A percentile compares a stretch with the other conserved stretches of the same genome.
Conservation (phyloP, 2,329 filamentous ascomycete genomes). For the Raffaelea ambrosiae region DNA sequence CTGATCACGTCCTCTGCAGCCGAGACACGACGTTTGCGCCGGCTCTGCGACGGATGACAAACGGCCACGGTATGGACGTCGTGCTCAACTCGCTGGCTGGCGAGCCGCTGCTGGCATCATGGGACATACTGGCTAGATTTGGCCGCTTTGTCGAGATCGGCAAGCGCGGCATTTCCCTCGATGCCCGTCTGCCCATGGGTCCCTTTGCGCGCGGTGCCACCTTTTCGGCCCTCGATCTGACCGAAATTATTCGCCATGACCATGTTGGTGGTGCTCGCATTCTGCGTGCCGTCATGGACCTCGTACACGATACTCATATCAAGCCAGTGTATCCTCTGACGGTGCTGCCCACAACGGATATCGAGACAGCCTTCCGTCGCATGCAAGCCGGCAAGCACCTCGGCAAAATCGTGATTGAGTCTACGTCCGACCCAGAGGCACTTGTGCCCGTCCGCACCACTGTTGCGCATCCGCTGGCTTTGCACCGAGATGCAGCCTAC, state of each 20-base stretch:
- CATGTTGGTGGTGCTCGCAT: neutral
- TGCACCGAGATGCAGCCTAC: conserved; percentile 31
- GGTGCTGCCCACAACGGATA: neutral
- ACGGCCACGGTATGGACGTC: conserved; percentile 22
- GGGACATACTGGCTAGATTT: conserved; percentile 23
- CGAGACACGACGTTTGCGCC: conserved; percentile 9
- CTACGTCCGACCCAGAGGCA: neutral
- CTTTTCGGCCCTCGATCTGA: conserved; percentile 5
- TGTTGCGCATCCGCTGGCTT: neutral
- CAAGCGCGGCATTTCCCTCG: conserved; percentile 17
- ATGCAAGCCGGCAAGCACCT: neutral
- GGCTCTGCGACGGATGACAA: conserved; percentile 17
- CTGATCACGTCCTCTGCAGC: conserved; percentile 23
- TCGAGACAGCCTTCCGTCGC: neutral
- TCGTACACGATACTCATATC: neutral
- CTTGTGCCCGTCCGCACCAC: neutral
- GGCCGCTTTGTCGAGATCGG: conserved; percentile 25
- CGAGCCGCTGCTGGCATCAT: conserved; percentile 21
- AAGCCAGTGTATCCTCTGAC: neutral
- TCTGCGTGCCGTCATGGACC: neutral
- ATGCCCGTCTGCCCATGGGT: conserved; percentile 23
- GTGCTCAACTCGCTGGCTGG: conserved; percentile 24
- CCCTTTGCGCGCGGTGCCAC: conserved; percentile 17
- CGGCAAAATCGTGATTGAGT: neutral
- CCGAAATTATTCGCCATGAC: neutral